Percentiles rank a stretch among this genome's conserved stretches.
Evolutionary conservation across 2,329 filamentous ascomycete genomes (phyloP).

Genomic region (Hypoxylon sp.): DNA sequence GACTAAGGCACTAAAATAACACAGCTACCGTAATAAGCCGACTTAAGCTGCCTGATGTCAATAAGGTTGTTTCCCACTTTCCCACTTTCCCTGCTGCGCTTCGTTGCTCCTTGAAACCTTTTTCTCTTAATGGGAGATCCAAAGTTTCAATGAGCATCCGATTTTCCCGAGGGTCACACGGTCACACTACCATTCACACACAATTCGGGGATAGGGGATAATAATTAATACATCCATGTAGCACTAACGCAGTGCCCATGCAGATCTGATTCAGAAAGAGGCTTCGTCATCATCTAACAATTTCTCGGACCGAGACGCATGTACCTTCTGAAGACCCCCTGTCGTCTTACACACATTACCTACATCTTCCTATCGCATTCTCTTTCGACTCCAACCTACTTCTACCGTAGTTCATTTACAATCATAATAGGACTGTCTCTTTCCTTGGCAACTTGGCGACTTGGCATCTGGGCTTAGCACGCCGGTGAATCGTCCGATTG

Average conservation of each 20-base stretch:
- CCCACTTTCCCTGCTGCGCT: constrained; percentile 25
- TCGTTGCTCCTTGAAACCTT: constrained; percentile 10
- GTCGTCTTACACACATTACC: not conserved
- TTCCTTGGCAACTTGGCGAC: constrained; percentile 18
- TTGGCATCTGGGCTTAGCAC: constrained; percentile 16
- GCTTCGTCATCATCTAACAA: constrained; percentile 35
- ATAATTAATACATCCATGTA: no score
- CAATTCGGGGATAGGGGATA: not conserved
- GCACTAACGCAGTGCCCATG: constrained; percentile 27
- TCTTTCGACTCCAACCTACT: not conserved
- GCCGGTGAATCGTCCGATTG: constrained; percentile 9
- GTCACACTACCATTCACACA: not conserved
- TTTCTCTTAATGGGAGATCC: not conserved
- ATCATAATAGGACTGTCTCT: constrained; percentile 1
- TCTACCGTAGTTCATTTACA: not conserved
- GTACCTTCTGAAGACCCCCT: constrained; percentile 1
- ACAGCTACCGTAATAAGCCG: no score
- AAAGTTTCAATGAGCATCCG: not conserved
- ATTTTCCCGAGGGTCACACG: not conserved
- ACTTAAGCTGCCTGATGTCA: not conserved
- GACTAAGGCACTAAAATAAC: no score
- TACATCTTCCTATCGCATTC: constrained; percentile 9
- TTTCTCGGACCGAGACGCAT: constrained; percentile 10
- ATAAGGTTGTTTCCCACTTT: no score
- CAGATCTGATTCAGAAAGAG: constrained; percentile 31